Conservation (phyloP, 306 rosid genomes). For the Crataegus laevigata region DNA sequence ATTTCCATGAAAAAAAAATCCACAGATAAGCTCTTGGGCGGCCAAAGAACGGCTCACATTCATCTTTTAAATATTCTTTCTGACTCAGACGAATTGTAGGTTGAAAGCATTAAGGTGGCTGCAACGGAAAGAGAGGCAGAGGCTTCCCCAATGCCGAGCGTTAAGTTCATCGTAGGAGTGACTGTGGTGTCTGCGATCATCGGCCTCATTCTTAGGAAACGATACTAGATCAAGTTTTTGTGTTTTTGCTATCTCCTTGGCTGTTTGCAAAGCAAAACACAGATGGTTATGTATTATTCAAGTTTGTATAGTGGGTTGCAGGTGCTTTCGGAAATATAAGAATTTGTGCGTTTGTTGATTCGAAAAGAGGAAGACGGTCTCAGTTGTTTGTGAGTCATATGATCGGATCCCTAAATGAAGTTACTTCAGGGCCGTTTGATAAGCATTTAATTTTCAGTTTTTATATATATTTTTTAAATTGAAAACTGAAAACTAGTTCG, state of each 20-base stretch:
- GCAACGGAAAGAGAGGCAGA: slow-evolving; percentile 60
- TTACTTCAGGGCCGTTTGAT: no score
- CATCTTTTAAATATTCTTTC: neutral
- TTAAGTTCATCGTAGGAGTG: slow-evolving; percentile 57
- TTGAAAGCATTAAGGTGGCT: slow-evolving; percentile 46
- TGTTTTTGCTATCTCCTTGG: slow-evolving; percentile 37
- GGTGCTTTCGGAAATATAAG: neutral
- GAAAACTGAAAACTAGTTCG: no score
- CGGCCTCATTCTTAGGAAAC: slow-evolving; percentile 82
- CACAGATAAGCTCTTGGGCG: neutral
- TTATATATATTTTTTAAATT: no score
- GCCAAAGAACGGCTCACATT: neutral
- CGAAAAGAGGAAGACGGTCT: neutral
- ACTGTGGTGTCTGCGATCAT: slow-evolving; percentile 63
- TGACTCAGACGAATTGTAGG: slow-evolving; percentile 35
- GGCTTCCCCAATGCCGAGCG: slow-evolving; percentile 35
- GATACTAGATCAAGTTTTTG: slow-evolving; percentile 38
- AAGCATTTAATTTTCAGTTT: no score
- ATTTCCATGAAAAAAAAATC: neutral
- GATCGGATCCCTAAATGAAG: no score
- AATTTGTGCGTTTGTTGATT: neutral
- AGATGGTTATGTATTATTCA: slow-evolving; percentile 26
- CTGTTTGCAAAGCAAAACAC: slow-evolving; percentile 41
- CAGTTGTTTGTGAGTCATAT: neutral
- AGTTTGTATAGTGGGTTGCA: slow-evolving; percentile 29